Percentiles rank a stretch among this genome's conserved stretches.
These are phyloP conservation scores for Stentor coeruleus DNA, from an alignment of 73 alveolate species.

Conservation along the genomic window DNA sequence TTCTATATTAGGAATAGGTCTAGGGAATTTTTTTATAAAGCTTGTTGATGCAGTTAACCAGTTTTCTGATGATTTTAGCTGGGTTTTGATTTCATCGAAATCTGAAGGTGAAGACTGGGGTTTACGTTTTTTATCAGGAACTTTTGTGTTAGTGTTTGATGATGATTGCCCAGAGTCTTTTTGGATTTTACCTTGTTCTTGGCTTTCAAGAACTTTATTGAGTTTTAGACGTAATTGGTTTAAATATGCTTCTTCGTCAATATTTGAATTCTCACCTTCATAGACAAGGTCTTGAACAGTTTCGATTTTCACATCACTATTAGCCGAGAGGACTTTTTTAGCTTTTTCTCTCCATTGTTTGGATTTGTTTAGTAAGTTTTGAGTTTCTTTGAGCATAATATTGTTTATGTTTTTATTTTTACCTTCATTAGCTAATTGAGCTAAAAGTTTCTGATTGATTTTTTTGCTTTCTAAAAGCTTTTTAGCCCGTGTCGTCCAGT, in stretches of 20 bases:
- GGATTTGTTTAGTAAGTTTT: not conserved
- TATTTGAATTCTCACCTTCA: not conserved
- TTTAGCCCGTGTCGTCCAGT: slow-evolving; percentile 16
- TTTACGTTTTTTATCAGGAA: not conserved
- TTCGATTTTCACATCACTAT: not conserved
- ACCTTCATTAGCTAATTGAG: slow-evolving; percentile 17
- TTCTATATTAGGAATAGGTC: not conserved
- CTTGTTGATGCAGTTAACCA: not conserved
- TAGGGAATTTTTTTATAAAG: not conserved
- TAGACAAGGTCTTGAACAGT: not conserved
- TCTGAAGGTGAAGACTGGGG: not conserved
- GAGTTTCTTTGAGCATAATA: slow-evolving; percentile 1
- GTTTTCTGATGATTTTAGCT: not conserved
- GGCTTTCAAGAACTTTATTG: not conserved
- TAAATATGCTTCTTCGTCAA: not conserved
- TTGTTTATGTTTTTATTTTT: slow-evolving; percentile 14
- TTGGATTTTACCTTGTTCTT: not conserved
- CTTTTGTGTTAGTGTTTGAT: not conserved
- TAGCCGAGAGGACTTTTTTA: not conserved
- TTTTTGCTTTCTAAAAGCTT: slow-evolving; percentile 5
- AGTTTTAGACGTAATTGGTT: not conserved
- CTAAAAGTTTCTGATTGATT: not conserved
- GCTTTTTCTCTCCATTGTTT: slow-evolving; percentile 21
- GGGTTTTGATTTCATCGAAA: not conserved
- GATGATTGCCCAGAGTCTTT: not conserved